These are phyloP conservation scores for Leishmania martiniquensis DNA, from an alignment of 208 protist genomes.

Conservation along the genomic window DNA sequence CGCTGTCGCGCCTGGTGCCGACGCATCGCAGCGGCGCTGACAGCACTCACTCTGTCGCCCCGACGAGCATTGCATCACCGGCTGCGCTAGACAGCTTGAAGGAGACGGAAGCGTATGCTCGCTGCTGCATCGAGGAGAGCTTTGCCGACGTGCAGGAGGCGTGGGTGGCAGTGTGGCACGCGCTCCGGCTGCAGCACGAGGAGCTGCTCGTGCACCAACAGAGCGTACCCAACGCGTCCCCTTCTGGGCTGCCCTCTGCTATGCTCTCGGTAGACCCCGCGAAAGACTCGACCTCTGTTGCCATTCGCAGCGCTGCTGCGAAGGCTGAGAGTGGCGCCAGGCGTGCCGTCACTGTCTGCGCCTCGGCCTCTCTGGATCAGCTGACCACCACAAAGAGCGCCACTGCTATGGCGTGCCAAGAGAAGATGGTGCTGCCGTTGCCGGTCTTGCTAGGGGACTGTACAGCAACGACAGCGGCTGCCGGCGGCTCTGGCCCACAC, in stretches of 20 bases:
- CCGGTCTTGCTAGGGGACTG: neutral
- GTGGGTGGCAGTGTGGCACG: slow-evolving; percentile 9
- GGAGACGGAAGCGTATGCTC: slow-evolving; percentile 18
- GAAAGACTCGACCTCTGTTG: neutral
- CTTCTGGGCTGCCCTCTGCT: neutral
- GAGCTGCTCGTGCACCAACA: neutral
- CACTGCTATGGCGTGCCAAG: neutral
- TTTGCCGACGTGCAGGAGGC: slow-evolving; percentile 14
- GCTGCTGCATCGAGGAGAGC: slow-evolving; percentile 18
- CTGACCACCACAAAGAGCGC: neutral
- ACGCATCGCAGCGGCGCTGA: neutral
- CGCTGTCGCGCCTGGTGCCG: neutral
- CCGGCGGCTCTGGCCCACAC: neutral
- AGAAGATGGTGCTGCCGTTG: slow-evolving; percentile 2
- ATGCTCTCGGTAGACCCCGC: neutral
- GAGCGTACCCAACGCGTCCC: neutral
- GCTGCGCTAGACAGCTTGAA: neutral
- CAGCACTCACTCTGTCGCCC: neutral
- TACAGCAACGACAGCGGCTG: neutral
- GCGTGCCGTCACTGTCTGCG: neutral
- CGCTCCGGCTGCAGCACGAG: neutral
- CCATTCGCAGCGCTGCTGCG: too few species aligned
- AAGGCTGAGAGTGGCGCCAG: too few species aligned
- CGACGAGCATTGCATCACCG: neutral
- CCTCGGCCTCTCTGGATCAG: neutral